Evolutionary conservation across 2,329 filamentous ascomycete genomes (phyloP).

Genomic region (Fusarium foetens): DNA sequence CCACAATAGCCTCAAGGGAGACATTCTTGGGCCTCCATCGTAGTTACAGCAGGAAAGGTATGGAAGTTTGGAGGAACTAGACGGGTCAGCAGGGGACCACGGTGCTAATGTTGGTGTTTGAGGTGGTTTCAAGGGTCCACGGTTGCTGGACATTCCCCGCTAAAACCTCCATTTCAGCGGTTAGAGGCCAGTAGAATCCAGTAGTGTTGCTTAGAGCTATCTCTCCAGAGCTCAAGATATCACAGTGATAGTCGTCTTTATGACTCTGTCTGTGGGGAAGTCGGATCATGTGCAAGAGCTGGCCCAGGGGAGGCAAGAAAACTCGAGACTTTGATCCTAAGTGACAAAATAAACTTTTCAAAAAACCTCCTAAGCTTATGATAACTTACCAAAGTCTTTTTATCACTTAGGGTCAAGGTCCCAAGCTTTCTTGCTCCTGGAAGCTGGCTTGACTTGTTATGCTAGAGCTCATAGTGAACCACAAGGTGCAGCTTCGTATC

Average conservation of each 20-base stretch:
- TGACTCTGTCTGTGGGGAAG: conserved; percentile 24
- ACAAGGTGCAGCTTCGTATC: conserved; percentile 26
- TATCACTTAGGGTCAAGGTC: background rate
- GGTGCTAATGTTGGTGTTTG: conserved; percentile 2
- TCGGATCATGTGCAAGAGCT: conserved; percentile 26
- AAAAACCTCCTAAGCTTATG: background rate
- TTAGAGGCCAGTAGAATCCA: background rate
- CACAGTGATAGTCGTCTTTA: conserved; percentile 11
- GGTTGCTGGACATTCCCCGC: conserved; percentile 12
- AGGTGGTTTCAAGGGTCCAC: conserved; percentile 32
- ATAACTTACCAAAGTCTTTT: background rate
- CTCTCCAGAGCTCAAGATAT: background rate
- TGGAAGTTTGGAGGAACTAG: background rate
- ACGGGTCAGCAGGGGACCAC: conserved; percentile 14
- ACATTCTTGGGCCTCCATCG: background rate
- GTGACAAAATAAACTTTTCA: background rate
- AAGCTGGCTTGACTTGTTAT: background rate
- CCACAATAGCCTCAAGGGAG: conserved; percentile 13
- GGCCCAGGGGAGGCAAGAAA: background rate
- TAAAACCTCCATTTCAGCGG: conserved; percentile 18
- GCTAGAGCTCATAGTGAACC: conserved; percentile 12
- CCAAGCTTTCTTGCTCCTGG: background rate
- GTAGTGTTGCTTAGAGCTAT: background rate
- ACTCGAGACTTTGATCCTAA: background rate
- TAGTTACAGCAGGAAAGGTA: background rate